A percentile compares a stretch with the other conserved stretches of the same genome.
These are phyloP conservation scores for Metarhizium brunneum DNA, from an alignment of 2,329 filamentous ascomycete genomes.

Conservation along the genomic window DNA sequence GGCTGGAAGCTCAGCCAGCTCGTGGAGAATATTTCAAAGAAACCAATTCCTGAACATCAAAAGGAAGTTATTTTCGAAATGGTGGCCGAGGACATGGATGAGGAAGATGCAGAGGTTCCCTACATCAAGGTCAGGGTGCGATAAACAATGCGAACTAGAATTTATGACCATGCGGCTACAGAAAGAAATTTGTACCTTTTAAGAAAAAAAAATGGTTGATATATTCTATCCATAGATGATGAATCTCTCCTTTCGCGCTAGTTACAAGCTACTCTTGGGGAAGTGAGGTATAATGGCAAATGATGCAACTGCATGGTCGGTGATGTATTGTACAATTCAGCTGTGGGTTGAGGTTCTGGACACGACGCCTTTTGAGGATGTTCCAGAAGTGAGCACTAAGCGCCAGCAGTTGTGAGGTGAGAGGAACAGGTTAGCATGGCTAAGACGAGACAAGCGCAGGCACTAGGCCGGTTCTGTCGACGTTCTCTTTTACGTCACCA, in stretches of 20 bases:
- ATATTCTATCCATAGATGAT: neutral
- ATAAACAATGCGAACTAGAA: constrained; percentile 11
- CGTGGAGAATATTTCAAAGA: constrained; percentile 83
- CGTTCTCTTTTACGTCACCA: constrained; percentile 23
- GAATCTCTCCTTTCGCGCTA: too few species aligned
- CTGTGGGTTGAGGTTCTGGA: too few species aligned
- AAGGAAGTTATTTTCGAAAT: constrained; percentile 96
- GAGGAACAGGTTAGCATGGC: constrained; percentile 10
- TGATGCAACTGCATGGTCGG: neutral
- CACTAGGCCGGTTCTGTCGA: neutral
- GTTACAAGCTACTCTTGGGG: neutral
- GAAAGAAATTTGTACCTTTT: neutral
- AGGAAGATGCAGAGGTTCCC: constrained; percentile 93
- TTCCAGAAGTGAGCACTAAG: too few species aligned
- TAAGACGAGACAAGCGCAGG: constrained; percentile 35
- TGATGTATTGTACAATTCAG: too few species aligned
- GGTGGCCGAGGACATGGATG: constrained; percentile 78
- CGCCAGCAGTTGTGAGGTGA: too few species aligned
- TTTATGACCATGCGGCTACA: constrained; percentile 2
- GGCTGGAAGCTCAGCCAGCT: constrained; percentile 79
- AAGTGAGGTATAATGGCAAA: neutral
- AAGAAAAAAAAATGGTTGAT: neutral
- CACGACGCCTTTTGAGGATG: too few species aligned
- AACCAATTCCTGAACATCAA: constrained; percentile 81
- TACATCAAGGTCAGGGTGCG: constrained; percentile 82